Percentiles rank a stretch among this genome's conserved stretches.
Conservation (phyloP, 2,329 filamentous ascomycete genomes). For the Sporothrix sp. region DNA sequence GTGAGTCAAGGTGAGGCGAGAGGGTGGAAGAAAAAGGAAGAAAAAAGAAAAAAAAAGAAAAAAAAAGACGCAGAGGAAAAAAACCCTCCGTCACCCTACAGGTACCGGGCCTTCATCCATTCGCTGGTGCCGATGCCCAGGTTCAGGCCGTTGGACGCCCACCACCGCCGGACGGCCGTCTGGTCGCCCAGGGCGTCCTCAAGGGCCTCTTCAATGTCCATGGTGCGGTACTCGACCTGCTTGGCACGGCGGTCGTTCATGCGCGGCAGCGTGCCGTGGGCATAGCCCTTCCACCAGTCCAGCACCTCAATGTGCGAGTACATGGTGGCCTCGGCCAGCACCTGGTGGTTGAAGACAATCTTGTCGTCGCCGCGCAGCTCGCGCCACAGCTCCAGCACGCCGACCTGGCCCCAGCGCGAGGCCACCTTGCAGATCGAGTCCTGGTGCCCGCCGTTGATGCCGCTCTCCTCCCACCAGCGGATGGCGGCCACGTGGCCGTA, state of each 20-base stretch:
- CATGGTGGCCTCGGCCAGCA: constrained; percentile 73
- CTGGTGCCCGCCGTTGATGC: constrained; percentile 68
- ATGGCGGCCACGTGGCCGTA: constrained; percentile 69
- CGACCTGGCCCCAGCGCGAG: constrained; percentile 73
- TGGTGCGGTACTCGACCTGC: constrained; percentile 84
- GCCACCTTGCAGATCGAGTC: constrained; percentile 78
- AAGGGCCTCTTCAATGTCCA: constrained; percentile 88
- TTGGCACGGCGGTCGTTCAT: constrained; percentile 50
- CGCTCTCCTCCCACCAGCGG: constrained; percentile 79
- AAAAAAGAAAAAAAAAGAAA: not conserved
- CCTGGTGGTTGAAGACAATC: constrained; percentile 28
- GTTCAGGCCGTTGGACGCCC: constrained; percentile 75
- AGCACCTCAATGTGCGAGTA: constrained; percentile 76
- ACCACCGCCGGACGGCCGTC: constrained; percentile 70
- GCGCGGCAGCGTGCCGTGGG: constrained; percentile 43
- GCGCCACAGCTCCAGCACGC: constrained; percentile 76
- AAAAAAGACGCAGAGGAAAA: not conserved
- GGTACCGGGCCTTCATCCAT: constrained; percentile 74
- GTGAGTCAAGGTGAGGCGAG: not conserved
- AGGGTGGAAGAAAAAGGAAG: not conserved
- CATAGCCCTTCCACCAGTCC: constrained; percentile 82
- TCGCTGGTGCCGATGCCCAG: constrained; percentile 73
- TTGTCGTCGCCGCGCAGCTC: constrained; percentile 54
- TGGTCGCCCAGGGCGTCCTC: constrained; percentile 72
- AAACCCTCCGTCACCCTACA: constrained; percentile 37